Base-by-base conservation (phyloP, 2,329 filamentous ascomycete species). In the Pseudogymnoascus sp. region DNA sequence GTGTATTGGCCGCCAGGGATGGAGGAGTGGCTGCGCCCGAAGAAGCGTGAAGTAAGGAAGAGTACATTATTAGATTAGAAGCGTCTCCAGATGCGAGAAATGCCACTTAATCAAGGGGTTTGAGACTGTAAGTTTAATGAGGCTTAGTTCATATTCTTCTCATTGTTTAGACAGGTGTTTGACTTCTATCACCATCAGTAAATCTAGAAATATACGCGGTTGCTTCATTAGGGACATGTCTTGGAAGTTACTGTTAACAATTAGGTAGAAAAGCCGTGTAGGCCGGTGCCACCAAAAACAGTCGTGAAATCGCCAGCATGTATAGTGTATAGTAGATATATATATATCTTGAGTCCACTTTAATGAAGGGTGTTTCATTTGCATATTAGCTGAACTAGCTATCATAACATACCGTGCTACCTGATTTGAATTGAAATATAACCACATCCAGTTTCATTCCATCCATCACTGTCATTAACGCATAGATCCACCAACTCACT, bases 1-100 rank as follows among this genome's bases (percentile, higher is more conserved):
- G 93, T 97, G 0, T 97, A 96, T 73, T 97, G 93, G 93, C 93
- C 92, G 0, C 81, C 85, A 1, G 90, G 90, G 0, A 91, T 92
- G 86, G 93, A 96, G 73, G 89, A 96, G 66, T 97, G 92, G 91
- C 77, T 97, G 21, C 82, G 87, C 63, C 91, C 92, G 0, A 87
- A 83, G 74, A 97, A 96, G 77, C 82, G 86, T 63, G 82, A 87
- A 66, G 74, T 84, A 73, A 87, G 76, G 75, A 82, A 75, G 70
- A 77, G 74, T 53, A 31, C 5, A 16, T 26, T 24, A 53, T 53
- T 16, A 11, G n/a, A 3, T n/a, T 44, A 13, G 21, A 29, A 31
- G 14, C 14, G 10, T 16, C 14, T 16, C 8, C 31, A 31, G 47
- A 53, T 29, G 4, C 7, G 6, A 53, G 47, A 14, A 53, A 53